phyloP scores from a whole-genome alignment of 1,139 yeast species.

The Diutina mesorugosa region DNA sequence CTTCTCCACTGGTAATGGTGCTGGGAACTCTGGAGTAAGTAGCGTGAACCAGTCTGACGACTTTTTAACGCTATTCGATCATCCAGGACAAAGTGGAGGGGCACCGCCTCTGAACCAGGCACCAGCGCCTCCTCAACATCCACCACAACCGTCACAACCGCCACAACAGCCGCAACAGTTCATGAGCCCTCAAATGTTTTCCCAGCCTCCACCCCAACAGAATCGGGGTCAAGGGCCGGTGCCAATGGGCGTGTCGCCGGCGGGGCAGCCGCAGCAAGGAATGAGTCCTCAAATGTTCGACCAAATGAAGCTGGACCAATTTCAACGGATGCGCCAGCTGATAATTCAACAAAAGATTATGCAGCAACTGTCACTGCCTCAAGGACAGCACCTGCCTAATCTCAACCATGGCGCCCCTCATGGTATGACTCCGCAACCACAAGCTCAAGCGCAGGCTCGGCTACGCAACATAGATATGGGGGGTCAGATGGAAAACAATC shows the following conservation, averaged over 20 bases:
- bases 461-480: not conserved
- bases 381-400: not conserved
- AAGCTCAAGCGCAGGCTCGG: not conserved
- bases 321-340: not conserved
- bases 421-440: not conserved
- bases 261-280: not conserved
- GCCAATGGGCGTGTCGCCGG: not conserved
- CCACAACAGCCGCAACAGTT: not conserved
- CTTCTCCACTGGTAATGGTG: conserved; percentile 11
- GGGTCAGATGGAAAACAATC: not conserved
- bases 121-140: not conserved
- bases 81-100: conserved; percentile 3
- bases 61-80: conserved; percentile 23
- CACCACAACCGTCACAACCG: not conserved
- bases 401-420: not conserved
- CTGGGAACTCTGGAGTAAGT: conserved; percentile 8
- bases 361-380: not conserved
- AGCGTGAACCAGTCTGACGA: conserved; percentile 18
- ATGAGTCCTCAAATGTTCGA: not conserved
- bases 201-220: not conserved
- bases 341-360: conserved; percentile 1
- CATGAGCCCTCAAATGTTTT: not conserved
- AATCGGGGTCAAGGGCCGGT: not conserved
- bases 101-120: not conserved
- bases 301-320: not conserved